These are phyloP conservation scores for Aphanomyces stellatus DNA, from an alignment of 352 stramenopile species.

Conservation along the genomic window DNA sequence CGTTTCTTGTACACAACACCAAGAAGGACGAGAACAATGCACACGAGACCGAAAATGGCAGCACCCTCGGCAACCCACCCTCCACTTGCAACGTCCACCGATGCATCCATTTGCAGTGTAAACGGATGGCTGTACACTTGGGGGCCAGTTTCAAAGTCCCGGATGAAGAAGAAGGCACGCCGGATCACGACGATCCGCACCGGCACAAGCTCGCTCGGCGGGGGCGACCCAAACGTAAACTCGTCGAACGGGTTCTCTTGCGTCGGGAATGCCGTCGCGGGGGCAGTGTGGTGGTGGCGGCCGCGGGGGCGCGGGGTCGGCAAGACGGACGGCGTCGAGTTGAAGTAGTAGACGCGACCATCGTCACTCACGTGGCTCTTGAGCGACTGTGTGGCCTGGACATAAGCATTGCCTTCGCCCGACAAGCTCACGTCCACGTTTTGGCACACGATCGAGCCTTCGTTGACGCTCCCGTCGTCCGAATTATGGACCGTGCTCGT, in stretches of 20 bases:
- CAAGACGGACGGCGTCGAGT: constrained; percentile 4
- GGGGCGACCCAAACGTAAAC: not conserved
- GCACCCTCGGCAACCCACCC: too few relatives aligned
- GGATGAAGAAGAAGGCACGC: too few relatives aligned
- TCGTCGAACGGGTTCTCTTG: not conserved
- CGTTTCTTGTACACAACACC: too few relatives aligned
- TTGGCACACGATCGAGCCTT: not conserved
- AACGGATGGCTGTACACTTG: too few relatives aligned
- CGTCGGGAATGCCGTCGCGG: not conserved
- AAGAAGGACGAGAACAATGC: too few relatives aligned
- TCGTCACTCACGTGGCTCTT: not conserved
- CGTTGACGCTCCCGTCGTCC: not conserved
- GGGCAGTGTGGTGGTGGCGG: not conserved
- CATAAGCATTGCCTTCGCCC: not conserved
- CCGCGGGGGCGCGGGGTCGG: not conserved
- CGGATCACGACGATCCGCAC: not conserved
- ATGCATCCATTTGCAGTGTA: too few relatives aligned
- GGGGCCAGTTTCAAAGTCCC: too few relatives aligned
- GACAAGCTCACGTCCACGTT: not conserved
- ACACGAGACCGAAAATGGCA: too few relatives aligned
- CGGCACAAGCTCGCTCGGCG: not conserved
- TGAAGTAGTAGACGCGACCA: constrained; percentile 5
- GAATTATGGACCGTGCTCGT: not conserved
- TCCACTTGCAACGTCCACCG: too few relatives aligned
- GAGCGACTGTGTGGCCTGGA: not conserved